Evolutionary conservation across 75 land plant genomes (phyloP).

Genomic region (Picea sitchensis): DNA sequence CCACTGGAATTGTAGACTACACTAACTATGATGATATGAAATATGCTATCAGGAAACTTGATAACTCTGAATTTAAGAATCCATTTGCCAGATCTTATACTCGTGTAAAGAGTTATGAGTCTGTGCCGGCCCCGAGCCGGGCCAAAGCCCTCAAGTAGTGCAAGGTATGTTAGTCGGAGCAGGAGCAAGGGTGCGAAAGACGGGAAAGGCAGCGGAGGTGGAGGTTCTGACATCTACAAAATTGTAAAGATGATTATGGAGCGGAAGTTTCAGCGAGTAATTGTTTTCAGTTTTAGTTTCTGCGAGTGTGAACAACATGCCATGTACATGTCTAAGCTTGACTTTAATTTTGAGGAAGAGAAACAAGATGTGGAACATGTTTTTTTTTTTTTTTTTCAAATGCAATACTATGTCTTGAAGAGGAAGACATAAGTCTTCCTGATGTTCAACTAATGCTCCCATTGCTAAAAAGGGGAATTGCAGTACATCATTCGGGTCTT

Average conservation of each 20-base stretch:
- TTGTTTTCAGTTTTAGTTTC: constrained; percentile 23
- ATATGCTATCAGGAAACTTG: constrained; percentile 68
- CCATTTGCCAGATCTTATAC: constrained; percentile 49
- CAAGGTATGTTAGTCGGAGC: neutral
- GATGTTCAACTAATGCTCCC: constrained; percentile 12
- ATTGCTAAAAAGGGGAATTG: constrained; percentile 20
- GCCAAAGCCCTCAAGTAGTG: neutral
- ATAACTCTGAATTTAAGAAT: constrained; percentile 78
- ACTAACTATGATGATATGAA: constrained; percentile 77
- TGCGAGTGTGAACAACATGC: constrained; percentile 20
- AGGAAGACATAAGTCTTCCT: constrained; percentile 17
- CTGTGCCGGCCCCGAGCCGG: constrained; percentile 18
- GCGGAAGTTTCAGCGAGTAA: constrained; percentile 14
- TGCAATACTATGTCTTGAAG: constrained; percentile 14
- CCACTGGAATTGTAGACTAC: constrained; percentile 9
- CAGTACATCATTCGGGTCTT: constrained; percentile 22
- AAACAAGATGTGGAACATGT: constrained; percentile 17
- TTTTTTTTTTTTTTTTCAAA: neutral
- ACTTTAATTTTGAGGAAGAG: constrained; percentile 20
- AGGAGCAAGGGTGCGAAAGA: neutral
- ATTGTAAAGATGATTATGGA: constrained; percentile 13
- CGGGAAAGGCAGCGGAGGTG: too few species aligned
- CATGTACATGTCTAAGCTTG: constrained; percentile 11
- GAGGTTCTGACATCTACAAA: too few species aligned
- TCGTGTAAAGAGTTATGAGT: constrained; percentile 41